These are phyloP conservation scores for Nidula microcarpa DNA, from an alignment of 768 basidiomycete genomes.

Conservation along the genomic window DNA sequence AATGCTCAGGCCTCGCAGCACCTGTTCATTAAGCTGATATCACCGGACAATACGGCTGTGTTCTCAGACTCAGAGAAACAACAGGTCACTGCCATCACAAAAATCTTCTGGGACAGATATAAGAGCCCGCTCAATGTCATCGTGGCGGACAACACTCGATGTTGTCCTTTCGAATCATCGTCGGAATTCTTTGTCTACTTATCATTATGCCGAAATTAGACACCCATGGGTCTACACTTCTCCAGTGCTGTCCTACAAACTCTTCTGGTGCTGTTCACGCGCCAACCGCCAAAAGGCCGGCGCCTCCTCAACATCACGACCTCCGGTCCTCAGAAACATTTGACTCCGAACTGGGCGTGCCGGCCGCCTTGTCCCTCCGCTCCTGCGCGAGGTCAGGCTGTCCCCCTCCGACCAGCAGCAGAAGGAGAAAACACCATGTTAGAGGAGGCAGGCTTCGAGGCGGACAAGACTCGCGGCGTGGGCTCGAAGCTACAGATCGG, in stretches of 20 bases:
- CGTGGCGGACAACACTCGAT: conserved; percentile 92
- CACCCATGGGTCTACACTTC: conserved; percentile 93
- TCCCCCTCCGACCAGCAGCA: conserved; percentile 59
- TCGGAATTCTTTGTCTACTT: neutral
- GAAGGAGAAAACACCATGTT: conserved; percentile 61
- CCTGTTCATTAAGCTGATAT: conserved; percentile 97
- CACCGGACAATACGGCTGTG: conserved; percentile 96
- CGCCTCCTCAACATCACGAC: conserved; percentile 87
- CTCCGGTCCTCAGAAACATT: conserved; percentile 89
- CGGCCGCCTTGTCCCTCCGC: conserved; percentile 69
- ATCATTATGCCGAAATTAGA: conserved; percentile 38
- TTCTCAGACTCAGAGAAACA: conserved; percentile 89
- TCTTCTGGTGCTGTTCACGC: conserved; percentile 80
- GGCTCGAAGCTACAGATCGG: conserved; percentile 69
- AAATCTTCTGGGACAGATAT: conserved; percentile 92
- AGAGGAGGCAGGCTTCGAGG: conserved; percentile 66
- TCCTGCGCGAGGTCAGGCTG: conserved; percentile 76
- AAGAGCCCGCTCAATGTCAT: conserved; percentile 97
- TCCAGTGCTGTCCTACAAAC: conserved; percentile 93
- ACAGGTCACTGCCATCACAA: conserved; percentile 88
- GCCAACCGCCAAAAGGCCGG: conserved; percentile 91
- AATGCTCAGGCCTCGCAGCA: conserved; percentile 88
- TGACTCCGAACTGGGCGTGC: conserved; percentile 82
- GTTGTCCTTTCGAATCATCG: conserved; percentile 72
- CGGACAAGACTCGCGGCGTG: conserved; percentile 42